Evolutionary conservation across 1,139 yeast genomes (phyloP).

Genomic region (Pichia sp.): DNA sequence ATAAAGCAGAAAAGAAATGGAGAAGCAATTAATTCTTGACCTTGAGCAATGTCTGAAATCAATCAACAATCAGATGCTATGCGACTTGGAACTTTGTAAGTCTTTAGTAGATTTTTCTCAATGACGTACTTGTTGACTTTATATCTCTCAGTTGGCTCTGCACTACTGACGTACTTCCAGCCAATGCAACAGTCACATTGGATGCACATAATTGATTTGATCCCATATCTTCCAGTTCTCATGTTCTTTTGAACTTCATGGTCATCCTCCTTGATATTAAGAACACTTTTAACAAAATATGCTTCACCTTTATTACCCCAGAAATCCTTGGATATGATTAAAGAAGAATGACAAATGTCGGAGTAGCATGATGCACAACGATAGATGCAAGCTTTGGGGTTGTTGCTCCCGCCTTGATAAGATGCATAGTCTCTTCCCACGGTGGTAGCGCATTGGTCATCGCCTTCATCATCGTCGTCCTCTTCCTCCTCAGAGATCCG

Average conservation of each 20-base stretch:
- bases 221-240: slow-evolving; percentile 67
- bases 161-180: slow-evolving; percentile 70
- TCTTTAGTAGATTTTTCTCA: slow-evolving; percentile 33
- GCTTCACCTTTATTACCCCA: slow-evolving; percentile 49
- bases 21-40: too few species aligned
- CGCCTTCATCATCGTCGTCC: not conserved
- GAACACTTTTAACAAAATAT: slow-evolving; percentile 41
- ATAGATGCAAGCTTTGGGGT: slow-evolving; percentile 24
- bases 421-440: not conserved
- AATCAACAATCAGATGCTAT: too few species aligned
- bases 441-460: not conserved
- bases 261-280: slow-evolving; percentile 34
- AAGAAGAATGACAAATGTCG: slow-evolving; percentile 42
- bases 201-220: slow-evolving; percentile 57
- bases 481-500: not conserved
- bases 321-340: slow-evolving; percentile 44
- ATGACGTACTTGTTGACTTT: slow-evolving; percentile 77
- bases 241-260: slow-evolving; percentile 34
- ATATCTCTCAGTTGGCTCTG: slow-evolving; percentile 48
- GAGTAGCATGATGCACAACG: slow-evolving; percentile 46
- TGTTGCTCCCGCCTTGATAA: not conserved
- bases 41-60: too few species aligned
- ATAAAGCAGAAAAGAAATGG: too few species aligned
- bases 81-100: slow-evolving; percentile 3
- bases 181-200: slow-evolving; percentile 62